phyloP scores from a whole-genome alignment of 495 filamentous ascomycete species.

The Rusavskia elegans region DNA sequence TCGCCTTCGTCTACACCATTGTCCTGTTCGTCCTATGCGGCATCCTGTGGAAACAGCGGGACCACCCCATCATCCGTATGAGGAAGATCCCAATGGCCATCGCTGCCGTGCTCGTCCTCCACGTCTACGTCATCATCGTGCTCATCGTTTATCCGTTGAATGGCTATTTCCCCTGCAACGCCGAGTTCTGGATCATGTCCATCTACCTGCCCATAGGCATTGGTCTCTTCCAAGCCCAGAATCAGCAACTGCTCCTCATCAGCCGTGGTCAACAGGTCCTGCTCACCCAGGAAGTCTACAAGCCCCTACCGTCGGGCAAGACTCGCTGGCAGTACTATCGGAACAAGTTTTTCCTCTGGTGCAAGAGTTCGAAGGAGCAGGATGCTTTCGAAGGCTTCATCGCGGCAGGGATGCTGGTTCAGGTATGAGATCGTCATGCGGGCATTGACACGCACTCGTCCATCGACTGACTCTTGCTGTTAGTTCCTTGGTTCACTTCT shows the following conservation, averaged over 20 bases:
- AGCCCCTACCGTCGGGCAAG: conserved; percentile 2
- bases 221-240: conserved; percentile 54
- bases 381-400: conserved; percentile 18
- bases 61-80: conserved; percentile 43
- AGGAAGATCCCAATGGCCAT: conserved; percentile 44
- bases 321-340: conserved; percentile 11
- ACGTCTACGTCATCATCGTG: conserved; percentile 44
- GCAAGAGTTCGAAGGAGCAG: conserved; percentile 8
- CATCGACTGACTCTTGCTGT: background rate
- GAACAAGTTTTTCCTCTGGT: conserved; percentile 10
- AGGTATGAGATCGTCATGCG: conserved; percentile 20
- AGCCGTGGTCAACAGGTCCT: conserved; percentile 34
- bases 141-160: conserved; percentile 47
- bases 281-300: conserved; percentile 5
- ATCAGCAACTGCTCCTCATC: conserved; percentile 48
- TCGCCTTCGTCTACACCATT: conserved; percentile 8
- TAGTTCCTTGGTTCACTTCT: conserved; percentile 42
- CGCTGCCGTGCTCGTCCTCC: conserved; percentile 40
- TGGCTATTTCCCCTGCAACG: conserved; percentile 36
- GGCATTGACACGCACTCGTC: background rate
- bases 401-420: conserved; percentile 32
- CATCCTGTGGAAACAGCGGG: conserved; percentile 38
- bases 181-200: conserved; percentile 62
- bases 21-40: conserved; percentile 31
- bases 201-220: conserved; percentile 54